Conservation (phyloP, 1,139 yeast genomes). For the Candida sp. region DNA sequence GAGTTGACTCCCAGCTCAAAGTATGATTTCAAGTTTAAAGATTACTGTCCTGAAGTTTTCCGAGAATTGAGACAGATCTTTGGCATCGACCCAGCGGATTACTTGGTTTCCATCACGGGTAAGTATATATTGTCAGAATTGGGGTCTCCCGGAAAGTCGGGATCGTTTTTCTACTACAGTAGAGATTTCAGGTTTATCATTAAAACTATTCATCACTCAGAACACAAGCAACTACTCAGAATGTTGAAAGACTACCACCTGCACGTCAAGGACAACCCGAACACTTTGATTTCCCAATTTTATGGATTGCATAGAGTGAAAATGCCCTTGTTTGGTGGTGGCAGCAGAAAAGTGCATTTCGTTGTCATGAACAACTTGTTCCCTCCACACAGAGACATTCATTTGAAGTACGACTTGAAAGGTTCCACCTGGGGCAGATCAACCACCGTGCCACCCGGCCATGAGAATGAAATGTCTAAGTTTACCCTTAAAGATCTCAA, state of each 20-base stretch:
- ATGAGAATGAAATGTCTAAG: slow-evolving; percentile 29
- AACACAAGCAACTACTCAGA: slow-evolving; percentile 80
- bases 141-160: slow-evolving; percentile 97
- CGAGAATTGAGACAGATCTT: slow-evolving; percentile 80
- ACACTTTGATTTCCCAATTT: slow-evolving; percentile 89
- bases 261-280: slow-evolving; percentile 85
- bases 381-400: slow-evolving; percentile 93
- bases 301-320: slow-evolving; percentile 96
- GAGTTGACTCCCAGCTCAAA: slow-evolving; percentile 92
- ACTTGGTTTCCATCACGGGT: slow-evolving; percentile 89
- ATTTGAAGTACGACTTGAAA: slow-evolving; percentile 86
- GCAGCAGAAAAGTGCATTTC: slow-evolving; percentile 84
- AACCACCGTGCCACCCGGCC: slow-evolving; percentile 36
- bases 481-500: slow-evolving; percentile 82
- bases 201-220: slow-evolving; percentile 94
- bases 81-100: slow-evolving; percentile 95
- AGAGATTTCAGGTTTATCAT: slow-evolving; percentile 93
- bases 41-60: slow-evolving; percentile 94
- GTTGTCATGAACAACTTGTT: slow-evolving; percentile 97
- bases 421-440: slow-evolving; percentile 92
- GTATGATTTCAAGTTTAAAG: slow-evolving; percentile 96
- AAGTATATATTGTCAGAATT: slow-evolving; percentile 91
- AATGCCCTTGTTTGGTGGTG: slow-evolving; percentile 57
- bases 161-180: slow-evolving; percentile 94
- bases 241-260: slow-evolving; percentile 78